phyloP scores from a whole-genome alignment of 1,284 basidiomycete species.

The Kalmanozyma brasiliensis region DNA sequence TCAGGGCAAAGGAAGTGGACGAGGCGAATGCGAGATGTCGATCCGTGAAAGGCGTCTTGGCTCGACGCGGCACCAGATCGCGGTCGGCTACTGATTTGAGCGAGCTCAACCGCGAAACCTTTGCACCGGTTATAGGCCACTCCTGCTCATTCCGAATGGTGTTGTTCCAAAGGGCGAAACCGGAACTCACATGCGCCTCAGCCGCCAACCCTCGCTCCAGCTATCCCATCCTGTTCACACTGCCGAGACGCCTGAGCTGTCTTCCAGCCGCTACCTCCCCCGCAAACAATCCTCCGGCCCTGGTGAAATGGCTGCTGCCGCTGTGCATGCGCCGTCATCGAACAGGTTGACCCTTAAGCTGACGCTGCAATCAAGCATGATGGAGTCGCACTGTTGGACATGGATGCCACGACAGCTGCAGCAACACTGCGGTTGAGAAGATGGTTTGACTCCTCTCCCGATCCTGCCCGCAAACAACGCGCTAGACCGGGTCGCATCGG shows the following conservation, averaged over 20 bases:
- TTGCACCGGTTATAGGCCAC: neutral
- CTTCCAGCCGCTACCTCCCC: slow-evolving; percentile 9
- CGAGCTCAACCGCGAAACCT: too few species aligned
- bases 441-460: slow-evolving; percentile 11
- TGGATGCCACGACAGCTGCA: neutral
- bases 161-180: slow-evolving; percentile 25
- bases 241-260: slow-evolving; percentile 8
- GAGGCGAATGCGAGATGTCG: slow-evolving; percentile 4
- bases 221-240: too few species aligned
- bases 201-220: too few species aligned
- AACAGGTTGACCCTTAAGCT: slow-evolving; percentile 15
- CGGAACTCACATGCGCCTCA: slow-evolving; percentile 12
- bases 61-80: neutral
- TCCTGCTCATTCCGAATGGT: slow-evolving; percentile 27
- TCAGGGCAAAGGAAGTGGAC: neutral
- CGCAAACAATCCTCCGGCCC: slow-evolving; percentile 14
- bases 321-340: slow-evolving; percentile 23
- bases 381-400: slow-evolving; percentile 11
- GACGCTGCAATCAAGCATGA: slow-evolving; percentile 18
- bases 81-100: too few species aligned
- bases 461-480: slow-evolving; percentile 4
- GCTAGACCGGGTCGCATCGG: slow-evolving; percentile 1
- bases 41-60: slow-evolving; percentile 31
- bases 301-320: slow-evolving; percentile 7
- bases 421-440: neutral